Evolutionary conservation across 2,329 filamentous ascomycete species (phyloP), one percentile per base, ranked within the genome.

Genomic region (Nannizziopsis arthrosporioides): DNA sequence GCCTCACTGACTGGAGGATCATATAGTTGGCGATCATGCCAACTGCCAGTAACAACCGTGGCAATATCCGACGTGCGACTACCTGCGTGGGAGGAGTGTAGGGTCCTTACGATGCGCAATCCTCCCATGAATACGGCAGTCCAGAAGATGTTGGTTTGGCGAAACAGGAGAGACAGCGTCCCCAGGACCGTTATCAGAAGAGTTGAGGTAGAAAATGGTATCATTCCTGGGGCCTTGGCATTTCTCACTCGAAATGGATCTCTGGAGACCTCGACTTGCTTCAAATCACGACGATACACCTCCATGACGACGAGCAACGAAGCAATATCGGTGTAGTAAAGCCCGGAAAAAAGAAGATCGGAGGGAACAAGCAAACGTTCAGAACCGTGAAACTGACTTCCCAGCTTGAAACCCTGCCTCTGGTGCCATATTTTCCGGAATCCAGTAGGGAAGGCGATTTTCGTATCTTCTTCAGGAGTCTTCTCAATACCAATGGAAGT

Each of bases 121-220:
- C 69, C 71, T 30, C 68, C 70, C 14, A 72, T 54, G 54, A 71
- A 73, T 3, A 72, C 56, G 12, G 68, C 82, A 0, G 89, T 81
- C 92, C 92, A 98, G 62, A 98, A 94, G 48, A 96, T 84, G 59
- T 98, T 98, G 0, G 92, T 98, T 65, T 98, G 92, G 18, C 92
- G 76, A 71, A 94, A 92, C 2, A 76, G 68, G 15, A 98, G 72
- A 1, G 86, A 74, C 1, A 77, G 53, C 0, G 86, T 54, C 0
- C 88, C 88, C 5, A 82, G 62, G 0, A 72, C 1, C 0, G 85
- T 52, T 0, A 80, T 63, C 44, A 60, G 55, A 19, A 65, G 18
- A 19, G 61, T 55, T 39, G 60, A 55, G 11, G 57, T 49, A 10
- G 60, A 48, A 8, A 54, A 30, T 11, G 39, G 10, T 6, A 19